These are phyloP conservation scores for Fusarium sp. DNA, from an alignment of 2,329 filamentous ascomycete genomes.

Conservation along the genomic window DNA sequence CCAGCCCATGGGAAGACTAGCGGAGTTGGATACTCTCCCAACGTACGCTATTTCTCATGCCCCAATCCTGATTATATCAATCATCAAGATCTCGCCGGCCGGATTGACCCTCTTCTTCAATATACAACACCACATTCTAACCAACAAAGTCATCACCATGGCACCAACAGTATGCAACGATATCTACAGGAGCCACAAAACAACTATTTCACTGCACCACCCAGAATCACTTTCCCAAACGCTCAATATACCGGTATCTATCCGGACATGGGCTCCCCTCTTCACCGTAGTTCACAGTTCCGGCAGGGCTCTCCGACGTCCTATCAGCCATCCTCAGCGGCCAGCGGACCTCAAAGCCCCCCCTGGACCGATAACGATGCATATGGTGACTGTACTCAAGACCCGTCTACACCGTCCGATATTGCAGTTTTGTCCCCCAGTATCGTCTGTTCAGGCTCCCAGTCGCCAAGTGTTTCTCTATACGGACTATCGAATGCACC, in stretches of 20 bases:
- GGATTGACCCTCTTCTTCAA: slow-evolving; percentile 34
- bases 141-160: background rate
- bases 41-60: background rate
- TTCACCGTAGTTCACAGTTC: slow-evolving; percentile 7
- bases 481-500: slow-evolving; percentile 24
- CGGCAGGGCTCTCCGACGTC: slow-evolving; percentile 39
- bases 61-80: background rate
- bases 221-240: background rate
- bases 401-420: slow-evolving; percentile 40
- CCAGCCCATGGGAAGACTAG: background rate
- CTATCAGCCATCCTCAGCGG: slow-evolving; percentile 33
- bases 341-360: slow-evolving; percentile 40
- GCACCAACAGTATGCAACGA: slow-evolving; percentile 30
- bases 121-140: background rate
- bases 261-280: slow-evolving; percentile 8
- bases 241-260: slow-evolving; percentile 6
- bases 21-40: background rate
- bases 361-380: slow-evolving; percentile 34
- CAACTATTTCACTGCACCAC: slow-evolving; percentile 10
- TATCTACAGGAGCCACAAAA: slow-evolving; percentile 30
- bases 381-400: slow-evolving; percentile 29
- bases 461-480: slow-evolving; percentile 28
- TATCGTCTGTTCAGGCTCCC: slow-evolving; percentile 15
- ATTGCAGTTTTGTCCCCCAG: slow-evolving; percentile 24
- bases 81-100: slow-evolving; percentile 15